These are phyloP conservation scores for Talaromyces marneffei DNA, from an alignment of 2,329 filamentous ascomycete species.

Conservation along the genomic window DNA sequence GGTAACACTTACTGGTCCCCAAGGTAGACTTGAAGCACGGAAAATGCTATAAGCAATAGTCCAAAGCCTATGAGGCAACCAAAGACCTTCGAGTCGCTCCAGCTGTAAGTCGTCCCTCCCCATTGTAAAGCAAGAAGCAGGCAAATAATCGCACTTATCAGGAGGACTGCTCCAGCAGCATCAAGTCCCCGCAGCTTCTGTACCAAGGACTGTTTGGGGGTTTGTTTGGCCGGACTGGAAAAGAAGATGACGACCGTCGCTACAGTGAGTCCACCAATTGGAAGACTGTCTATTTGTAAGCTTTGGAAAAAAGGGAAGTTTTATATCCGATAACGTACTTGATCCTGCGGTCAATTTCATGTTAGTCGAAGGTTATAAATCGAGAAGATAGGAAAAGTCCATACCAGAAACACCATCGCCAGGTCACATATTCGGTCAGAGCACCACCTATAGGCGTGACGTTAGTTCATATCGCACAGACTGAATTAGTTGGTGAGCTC, in stretches of 20 bases:
- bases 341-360: no score
- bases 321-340: no score
- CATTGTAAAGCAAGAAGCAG: slow-evolving; percentile 47
- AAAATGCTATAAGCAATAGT: slow-evolving; percentile 42
- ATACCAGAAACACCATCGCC: slow-evolving; percentile 42
- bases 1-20: slow-evolving; percentile 22
- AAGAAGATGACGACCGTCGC: slow-evolving; percentile 30
- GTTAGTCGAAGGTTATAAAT: no score
- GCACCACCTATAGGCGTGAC: slow-evolving; percentile 3
- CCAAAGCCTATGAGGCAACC: slow-evolving; percentile 47
- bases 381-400: slow-evolving; percentile 23
- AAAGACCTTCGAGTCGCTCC: slow-evolving; percentile 42
- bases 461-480: no score
- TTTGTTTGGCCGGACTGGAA: slow-evolving; percentile 24
- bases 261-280: slow-evolving; percentile 29
- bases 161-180: slow-evolving; percentile 40
- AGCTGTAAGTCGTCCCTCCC: slow-evolving; percentile 41
- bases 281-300: no score
- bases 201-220: slow-evolving; percentile 14
- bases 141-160: slow-evolving; percentile 43
- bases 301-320: no score
- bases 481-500: no score
- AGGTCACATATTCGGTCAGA: slow-evolving; percentile 29
- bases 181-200: slow-evolving; percentile 32
- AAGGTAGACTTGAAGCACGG: slow-evolving; percentile 31